These are phyloP conservation scores for Apiospora aurea DNA, from an alignment of 2,329 filamentous ascomycete species.

Conservation along the genomic window DNA sequence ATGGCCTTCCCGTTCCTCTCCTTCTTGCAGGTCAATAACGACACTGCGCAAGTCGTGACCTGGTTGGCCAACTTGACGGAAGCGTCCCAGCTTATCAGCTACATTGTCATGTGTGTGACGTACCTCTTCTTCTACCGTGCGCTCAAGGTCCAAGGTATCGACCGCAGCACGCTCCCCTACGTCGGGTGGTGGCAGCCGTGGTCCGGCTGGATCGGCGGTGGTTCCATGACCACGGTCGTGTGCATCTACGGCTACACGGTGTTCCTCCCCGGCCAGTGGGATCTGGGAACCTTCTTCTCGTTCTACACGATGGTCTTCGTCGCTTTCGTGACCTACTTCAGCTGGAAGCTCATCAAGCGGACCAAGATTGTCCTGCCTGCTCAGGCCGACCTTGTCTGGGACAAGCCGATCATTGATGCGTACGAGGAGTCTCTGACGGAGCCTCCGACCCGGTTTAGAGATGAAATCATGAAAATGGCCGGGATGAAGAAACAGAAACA, in stretches of 20 bases:
- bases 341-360: slow-evolving; percentile 69
- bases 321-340: slow-evolving; percentile 59
- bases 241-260: slow-evolving; percentile 63
- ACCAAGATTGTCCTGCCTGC: slow-evolving; percentile 61
- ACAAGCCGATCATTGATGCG: slow-evolving; percentile 64
- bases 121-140: slow-evolving; percentile 78
- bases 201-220: slow-evolving; percentile 56
- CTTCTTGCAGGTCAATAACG: slow-evolving; percentile 51
- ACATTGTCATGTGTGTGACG: slow-evolving; percentile 70
- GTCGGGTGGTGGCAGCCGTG: slow-evolving; percentile 74
- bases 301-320: slow-evolving; percentile 61
- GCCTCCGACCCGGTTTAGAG: slow-evolving; percentile 54
- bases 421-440: slow-evolving; percentile 56
- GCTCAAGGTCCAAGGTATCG: slow-evolving; percentile 71
- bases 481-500: slow-evolving; percentile 39
- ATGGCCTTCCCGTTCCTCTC: slow-evolving; percentile 68
- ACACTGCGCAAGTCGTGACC: slow-evolving; percentile 40
- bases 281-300: slow-evolving; percentile 43
- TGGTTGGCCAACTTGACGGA: slow-evolving; percentile 49
- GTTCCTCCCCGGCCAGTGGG: slow-evolving; percentile 50
- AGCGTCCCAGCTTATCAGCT: slow-evolving; percentile 61
- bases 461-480: slow-evolving; percentile 50
- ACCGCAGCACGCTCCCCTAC: slow-evolving; percentile 73
- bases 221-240: slow-evolving; percentile 52
- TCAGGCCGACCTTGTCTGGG: slow-evolving; percentile 67